Conservation (phyloP, 306 rosid genomes). For the Neltuma alba region DNA sequence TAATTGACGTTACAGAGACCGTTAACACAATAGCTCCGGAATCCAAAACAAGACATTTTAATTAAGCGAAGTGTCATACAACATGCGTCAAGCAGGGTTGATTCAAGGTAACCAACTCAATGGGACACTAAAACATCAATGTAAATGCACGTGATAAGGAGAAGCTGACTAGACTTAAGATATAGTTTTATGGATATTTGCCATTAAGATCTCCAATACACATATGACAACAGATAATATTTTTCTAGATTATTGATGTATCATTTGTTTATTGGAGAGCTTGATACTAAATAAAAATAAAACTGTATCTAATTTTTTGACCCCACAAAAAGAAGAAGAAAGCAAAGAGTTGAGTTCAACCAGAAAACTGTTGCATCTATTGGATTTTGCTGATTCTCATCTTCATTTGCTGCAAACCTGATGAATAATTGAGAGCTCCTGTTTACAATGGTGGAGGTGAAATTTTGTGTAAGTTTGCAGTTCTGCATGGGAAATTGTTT, state of each 20-base stretch:
- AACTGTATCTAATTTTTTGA: background rate
- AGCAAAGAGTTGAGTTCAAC: constrained; percentile 36
- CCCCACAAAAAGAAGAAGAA: background rate
- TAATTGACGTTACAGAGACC: constrained; percentile 8
- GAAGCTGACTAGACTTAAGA: background rate
- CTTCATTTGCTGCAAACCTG: constrained; percentile 35
- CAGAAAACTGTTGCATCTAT: constrained; percentile 38
- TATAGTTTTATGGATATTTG: background rate
- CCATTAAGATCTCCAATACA: background rate
- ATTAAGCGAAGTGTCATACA: constrained; percentile 33
- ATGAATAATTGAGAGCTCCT: constrained; percentile 37
- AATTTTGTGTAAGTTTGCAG: constrained; percentile 24
- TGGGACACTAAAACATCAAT: constrained; percentile 22
- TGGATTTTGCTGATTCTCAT: constrained; percentile 40
- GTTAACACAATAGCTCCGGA: constrained; percentile 19
- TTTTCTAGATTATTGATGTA: background rate
- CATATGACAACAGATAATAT: background rate
- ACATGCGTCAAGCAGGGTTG: constrained; percentile 34
- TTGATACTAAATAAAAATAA: background rate
- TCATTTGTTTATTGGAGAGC: background rate
- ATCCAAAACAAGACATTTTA: constrained; percentile 38
- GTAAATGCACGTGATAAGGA: constrained; percentile 38
- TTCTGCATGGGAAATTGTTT: constrained; percentile 38
- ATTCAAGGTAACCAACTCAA: constrained; percentile 36
- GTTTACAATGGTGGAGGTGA: constrained; percentile 21